phyloP scores from a whole-genome alignment of 2,329 filamentous ascomycete genomes.

The Pestalotiopsis sp. region DNA sequence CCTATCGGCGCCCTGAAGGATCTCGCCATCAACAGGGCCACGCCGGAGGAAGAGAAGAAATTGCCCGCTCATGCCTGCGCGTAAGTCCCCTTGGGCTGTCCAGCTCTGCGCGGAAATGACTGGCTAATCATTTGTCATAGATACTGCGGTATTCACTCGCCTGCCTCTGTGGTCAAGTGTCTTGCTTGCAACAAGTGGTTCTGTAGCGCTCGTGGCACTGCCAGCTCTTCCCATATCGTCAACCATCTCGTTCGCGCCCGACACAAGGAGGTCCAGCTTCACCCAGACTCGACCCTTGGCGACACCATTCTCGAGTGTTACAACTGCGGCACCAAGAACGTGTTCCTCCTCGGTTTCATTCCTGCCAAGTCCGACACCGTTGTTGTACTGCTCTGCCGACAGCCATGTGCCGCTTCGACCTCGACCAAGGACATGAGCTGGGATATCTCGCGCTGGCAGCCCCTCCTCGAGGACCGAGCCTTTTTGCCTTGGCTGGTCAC shows the following conservation, averaged over 20 bases:
- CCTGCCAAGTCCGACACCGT: constrained; percentile 98
- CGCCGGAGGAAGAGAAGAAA: constrained; percentile 80
- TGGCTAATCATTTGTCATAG: constrained; percentile 45
- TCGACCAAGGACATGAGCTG: constrained; percentile 99
- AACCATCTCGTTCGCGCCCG: constrained; percentile 96
- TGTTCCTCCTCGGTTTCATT: constrained; percentile 96
- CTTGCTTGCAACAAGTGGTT: constrained; percentile 98
- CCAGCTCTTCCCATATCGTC: constrained; percentile 95
- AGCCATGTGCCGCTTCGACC: constrained; percentile 91
- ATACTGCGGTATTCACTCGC: constrained; percentile 97
- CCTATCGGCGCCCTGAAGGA: constrained; percentile 76
- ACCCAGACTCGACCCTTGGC: constrained; percentile 88
- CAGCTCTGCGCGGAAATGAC: constrained; percentile 16
- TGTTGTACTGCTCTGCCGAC: constrained; percentile 92
- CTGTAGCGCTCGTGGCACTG: constrained; percentile 95
- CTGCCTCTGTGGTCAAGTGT: constrained; percentile 94
- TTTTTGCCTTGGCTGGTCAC: constrained; percentile 94
- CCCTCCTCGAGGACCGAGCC: constrained; percentile 93
- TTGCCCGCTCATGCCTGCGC: constrained; percentile 94
- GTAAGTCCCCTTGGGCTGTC: constrained; percentile 56
- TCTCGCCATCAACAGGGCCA: constrained; percentile 51
- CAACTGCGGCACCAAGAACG: constrained; percentile 99
- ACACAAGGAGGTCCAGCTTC: constrained; percentile 98
- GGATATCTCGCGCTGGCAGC: constrained; percentile 98
- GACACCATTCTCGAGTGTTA: constrained; percentile 98